Percentiles rank a stretch among this genome's conserved stretches.
These are phyloP conservation scores for Fraxinus floribunda DNA, from an alignment of 305 asterid genomes.

Conservation along the genomic window DNA sequence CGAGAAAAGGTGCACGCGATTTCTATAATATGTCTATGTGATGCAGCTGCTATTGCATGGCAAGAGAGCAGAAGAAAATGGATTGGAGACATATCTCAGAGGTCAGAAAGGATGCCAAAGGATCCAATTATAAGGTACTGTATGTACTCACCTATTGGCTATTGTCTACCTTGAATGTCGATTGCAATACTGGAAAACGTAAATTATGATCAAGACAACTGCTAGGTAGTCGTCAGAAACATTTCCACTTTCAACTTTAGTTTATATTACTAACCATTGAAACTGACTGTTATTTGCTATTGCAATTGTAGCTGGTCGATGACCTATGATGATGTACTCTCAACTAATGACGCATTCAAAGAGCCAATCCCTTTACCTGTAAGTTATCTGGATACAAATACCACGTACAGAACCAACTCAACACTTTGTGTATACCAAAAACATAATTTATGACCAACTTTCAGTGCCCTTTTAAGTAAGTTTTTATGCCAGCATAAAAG, in stretches of 20 bases:
- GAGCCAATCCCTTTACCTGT: conserved; percentile 74
- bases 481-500: background rate
- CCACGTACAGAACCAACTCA: background rate
- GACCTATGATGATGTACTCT: conserved; percentile 85
- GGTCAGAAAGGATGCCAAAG: conserved; percentile 39
- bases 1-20: background rate
- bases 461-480: background rate
- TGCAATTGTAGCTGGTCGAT: conserved; percentile 73
- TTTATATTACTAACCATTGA: background rate
- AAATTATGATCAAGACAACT: background rate
- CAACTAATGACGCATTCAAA: conserved; percentile 66
- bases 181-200: background rate
- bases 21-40: conserved; percentile 19
- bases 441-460: background rate
- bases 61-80: conserved; percentile 62
- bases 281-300: background rate
- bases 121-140: conserved; percentile 73
- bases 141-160: background rate
- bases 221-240: too few species aligned
- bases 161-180: background rate
- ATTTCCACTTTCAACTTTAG: conserved; percentile 3
- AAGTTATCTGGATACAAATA: conserved; percentile 30
- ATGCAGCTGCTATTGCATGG: conserved; percentile 71
- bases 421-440: background rate
- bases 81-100: conserved; percentile 53